Evolutionary conservation across 306 rosid species (phyloP), one percentile per base, ranked within the genome.

Genomic region (Quercus dentata): DNA sequence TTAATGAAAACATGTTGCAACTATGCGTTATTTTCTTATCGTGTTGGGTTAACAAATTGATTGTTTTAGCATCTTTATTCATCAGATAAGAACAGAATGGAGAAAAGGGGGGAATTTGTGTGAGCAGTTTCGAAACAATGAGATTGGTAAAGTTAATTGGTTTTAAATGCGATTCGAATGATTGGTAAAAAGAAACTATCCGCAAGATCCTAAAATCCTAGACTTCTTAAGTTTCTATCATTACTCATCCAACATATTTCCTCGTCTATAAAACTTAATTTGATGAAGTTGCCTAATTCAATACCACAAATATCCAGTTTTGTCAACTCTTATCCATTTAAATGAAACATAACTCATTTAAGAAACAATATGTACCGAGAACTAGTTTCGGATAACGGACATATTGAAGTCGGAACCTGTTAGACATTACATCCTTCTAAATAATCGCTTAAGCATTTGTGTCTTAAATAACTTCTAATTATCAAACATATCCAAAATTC

Each of bases 201-300:
- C 56, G 57, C 69, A 75, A 74, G 80, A 74, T 52, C 70, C 46
- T 57, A 76, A 31, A 74, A 28, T 77, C 74, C 75, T 19, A 61
- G 31, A 41, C 46, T 65, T 31, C 25, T 9, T 65, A 35, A 82
- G 64, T 67, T 19, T 62, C n/a, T 12, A 49, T 35, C 77, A 74
- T 69, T 78, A 27, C 52, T 78, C 38, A n/a, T 62, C 20, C 44
- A 23, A 62, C 59, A 17, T 57, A 49, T 73, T 58, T 59, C 18
- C 23, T 46, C 17, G 28, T 67, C 31, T 12, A 18, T 11, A 25
- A 69, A 44, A 17, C 71, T 62, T 57, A 57, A 46, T 20, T 44
- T 71, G 74, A 17, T 46, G 35, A 46, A 46, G 38, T 49, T 23
- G 20, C 9, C 58, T 49, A 18, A 65, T 17, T 35, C 9, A 65